Evolutionary conservation across 257 asterid genomes (phyloP).

Genomic region (Voacanga thouarsii): DNA sequence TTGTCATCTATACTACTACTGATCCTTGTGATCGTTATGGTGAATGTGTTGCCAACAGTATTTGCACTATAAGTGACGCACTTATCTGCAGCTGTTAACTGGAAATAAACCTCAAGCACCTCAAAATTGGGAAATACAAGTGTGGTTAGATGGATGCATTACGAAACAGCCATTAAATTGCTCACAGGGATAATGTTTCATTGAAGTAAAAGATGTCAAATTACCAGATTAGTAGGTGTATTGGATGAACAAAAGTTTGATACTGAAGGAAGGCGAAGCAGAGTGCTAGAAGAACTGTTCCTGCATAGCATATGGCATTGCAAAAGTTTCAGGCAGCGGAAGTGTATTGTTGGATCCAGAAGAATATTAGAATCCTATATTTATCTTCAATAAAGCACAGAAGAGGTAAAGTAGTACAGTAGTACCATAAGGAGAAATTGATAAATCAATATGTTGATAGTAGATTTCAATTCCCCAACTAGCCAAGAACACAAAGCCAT

Average conservation of each 20-base stretch:
- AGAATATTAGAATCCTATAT: too few species aligned
- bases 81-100: conserved; percentile 33
- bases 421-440: too few species aligned
- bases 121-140: conserved; percentile 23
- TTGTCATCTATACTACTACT: not conserved
- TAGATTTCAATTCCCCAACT: too few species aligned
- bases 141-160: conserved; percentile 33
- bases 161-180: conserved; percentile 45
- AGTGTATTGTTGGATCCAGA: too few species aligned
- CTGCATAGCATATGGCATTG: too few species aligned
- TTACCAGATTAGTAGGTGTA: conserved; percentile 57
- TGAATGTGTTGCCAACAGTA: too few species aligned
- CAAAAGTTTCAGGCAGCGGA: conserved; percentile 34
- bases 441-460: too few species aligned
- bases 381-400: too few species aligned
- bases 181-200: conserved; percentile 36
- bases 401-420: too few species aligned
- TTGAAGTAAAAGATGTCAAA: conserved; percentile 37
- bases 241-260: conserved; percentile 34
- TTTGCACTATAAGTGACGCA: conserved; percentile 24
- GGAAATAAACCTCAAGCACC: conserved; percentile 34
- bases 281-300: conserved; percentile 31
- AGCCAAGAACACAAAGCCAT: too few species aligned
- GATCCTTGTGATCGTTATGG: conserved; percentile 37
- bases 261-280: conserved; percentile 26